Evolutionary conservation across 306 rosid genomes (phyloP).

Genomic region (Acacia crassicarpa): DNA sequence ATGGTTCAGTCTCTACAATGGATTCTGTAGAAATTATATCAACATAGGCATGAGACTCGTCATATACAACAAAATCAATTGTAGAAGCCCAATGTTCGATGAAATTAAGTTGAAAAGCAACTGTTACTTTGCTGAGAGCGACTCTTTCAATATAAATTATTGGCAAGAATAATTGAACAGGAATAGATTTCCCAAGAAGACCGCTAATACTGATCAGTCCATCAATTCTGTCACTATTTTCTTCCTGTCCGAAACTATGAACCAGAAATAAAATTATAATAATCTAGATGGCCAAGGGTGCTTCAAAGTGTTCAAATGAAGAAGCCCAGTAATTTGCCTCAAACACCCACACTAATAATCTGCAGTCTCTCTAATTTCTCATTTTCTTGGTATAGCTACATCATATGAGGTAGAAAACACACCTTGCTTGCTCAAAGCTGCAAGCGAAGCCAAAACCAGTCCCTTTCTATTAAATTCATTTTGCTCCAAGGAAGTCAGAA

Average conservation of each 20-base stretch:
- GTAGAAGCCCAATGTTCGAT: background rate
- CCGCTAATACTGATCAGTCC: background rate
- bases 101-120: background rate
- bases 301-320: background rate
- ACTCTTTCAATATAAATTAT: background rate
- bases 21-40: background rate
- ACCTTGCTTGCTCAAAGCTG: background rate
- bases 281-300: too few relatives aligned
- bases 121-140: too few relatives aligned
- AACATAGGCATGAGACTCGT: background rate
- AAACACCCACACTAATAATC: background rate
- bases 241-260: background rate
- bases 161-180: background rate
- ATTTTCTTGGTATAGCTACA: too few relatives aligned
- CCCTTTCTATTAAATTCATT: too few relatives aligned
- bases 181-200: background rate
- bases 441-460: background rate
- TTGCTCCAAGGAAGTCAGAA: too few relatives aligned
- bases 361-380: too few relatives aligned
- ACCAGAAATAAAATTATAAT: too few relatives aligned
- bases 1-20: background rate
- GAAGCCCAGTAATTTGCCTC: background rate
- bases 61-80: background rate
- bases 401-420: background rate
- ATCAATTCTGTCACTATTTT: background rate